Evolutionary conservation across 2,329 filamentous ascomycete species (phyloP), one percentile per base, ranked within the genome.

Genomic region (Akanthomyces muscarius): DNA sequence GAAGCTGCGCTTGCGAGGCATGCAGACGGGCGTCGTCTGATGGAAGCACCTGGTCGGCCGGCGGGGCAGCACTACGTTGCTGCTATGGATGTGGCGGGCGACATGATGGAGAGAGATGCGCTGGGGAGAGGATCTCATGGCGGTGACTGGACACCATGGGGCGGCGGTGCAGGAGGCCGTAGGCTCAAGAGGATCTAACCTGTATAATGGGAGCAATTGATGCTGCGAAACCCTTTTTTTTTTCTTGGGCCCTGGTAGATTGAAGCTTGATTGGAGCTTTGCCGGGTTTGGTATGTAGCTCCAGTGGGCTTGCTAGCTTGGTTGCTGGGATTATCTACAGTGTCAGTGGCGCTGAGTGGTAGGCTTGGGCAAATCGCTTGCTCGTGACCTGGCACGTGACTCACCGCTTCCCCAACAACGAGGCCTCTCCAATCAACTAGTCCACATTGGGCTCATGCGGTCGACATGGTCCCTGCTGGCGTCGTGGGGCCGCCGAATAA

Each of bases 1-100:
- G 74, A 89, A 89, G 69, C 76, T 79, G 65, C 84, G 83, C 66
- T 83, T 85, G 63, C 83, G 81, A 13, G 85, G 83, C n/a, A 79
- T 68, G 55, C 72, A 70, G 10, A 74, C 70, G 1, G 78, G 62
- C 2, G 78, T 72, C 47, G 78, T 81, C 65, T 80, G 73, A 73
- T 84, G 82, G 66, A 85, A 81, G 62, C 71, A 70, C 33, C 77
- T 74, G 53, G 68, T 65, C 11, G 71, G 70, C 30, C 58, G 61
- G 23, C 62, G 51, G 44, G 41, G 21, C 52, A 59, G 45, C 25
- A 21, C 25, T 18, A 66, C 60, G 51, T 71, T 66, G 54, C 66
- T 68, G 65, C 70, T 68, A 63, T 73, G 70, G 51, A 76, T 61
- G 25, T 71, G 69, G 62, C 70, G 72, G 25, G 70, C 68, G 58